Percentiles rank a stretch among this genome's conserved stretches.
phyloP scores from a whole-genome alignment of 108 stramenopile species.

The Nitzschia inconspicua region DNA sequence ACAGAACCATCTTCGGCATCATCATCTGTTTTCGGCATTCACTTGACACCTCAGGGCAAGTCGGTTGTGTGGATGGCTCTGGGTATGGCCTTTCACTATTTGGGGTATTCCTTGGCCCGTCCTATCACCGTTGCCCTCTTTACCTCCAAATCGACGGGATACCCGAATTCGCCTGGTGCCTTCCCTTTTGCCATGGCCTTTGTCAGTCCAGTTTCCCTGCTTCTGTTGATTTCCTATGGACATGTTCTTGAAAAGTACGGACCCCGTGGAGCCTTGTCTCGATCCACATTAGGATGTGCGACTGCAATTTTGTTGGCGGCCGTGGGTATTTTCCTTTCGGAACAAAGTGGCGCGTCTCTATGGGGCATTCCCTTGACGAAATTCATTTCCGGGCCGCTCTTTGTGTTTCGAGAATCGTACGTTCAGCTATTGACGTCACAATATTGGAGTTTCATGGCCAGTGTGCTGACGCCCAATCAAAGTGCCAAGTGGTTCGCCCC shows the following conservation, averaged over 20 bases:
- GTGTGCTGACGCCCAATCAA: conserved; percentile 65
- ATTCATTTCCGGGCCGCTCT: conserved; percentile 53
- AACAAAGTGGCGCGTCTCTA: conserved; percentile 22
- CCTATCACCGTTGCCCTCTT: conserved; percentile 70
- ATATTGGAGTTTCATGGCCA: conserved; percentile 81
- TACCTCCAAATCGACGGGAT: conserved; percentile 71
- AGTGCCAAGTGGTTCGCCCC: conserved; percentile 76
- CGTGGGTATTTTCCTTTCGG: conserved; percentile 11
- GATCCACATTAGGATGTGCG: conserved; percentile 47
- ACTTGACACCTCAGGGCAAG: conserved; percentile 29
- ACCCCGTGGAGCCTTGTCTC: conserved; percentile 56
- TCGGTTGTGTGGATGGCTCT: conserved; percentile 65
- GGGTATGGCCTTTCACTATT: conserved; percentile 75
- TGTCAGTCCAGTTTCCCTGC: conserved; percentile 58
- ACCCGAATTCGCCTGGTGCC: conserved; percentile 40
- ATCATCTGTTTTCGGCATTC: background rate
- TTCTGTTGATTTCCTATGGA: conserved; percentile 53
- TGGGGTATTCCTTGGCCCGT: conserved; percentile 74
- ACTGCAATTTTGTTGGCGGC: conserved; percentile 36
- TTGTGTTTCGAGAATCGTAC: conserved; percentile 79
- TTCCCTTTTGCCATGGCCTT: conserved; percentile 78
- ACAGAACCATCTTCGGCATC: background rate
- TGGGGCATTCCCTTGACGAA: conserved; percentile 45
- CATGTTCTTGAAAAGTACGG: conserved; percentile 51
- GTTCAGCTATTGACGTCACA: conserved; percentile 75